Evolutionary conservation across 495 filamentous ascomycete genomes (phyloP).

Genomic region (Podospora didyma): DNA sequence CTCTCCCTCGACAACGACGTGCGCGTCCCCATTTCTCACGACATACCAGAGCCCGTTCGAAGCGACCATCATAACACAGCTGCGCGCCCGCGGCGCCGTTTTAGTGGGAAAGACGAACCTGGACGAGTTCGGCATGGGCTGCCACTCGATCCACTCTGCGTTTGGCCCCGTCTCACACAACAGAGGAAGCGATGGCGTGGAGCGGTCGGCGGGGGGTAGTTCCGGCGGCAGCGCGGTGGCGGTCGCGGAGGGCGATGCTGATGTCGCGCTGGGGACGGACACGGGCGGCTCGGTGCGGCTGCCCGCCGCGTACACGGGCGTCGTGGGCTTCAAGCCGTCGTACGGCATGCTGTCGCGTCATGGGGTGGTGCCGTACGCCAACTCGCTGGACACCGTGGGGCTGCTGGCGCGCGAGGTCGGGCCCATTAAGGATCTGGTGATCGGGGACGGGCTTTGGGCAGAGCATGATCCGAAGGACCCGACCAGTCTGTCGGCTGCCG

Average conservation of each 20-base stretch:
- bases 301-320: constrained; percentile 85
- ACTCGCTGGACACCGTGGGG: constrained; percentile 92
- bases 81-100: constrained; percentile 60
- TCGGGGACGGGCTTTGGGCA: constrained; percentile 39
- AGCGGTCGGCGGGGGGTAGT: constrained; percentile 82
- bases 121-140: constrained; percentile 99
- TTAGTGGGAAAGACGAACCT: constrained; percentile 83
- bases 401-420: constrained; percentile 57
- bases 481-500: constrained; percentile 58
- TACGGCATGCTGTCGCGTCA: constrained; percentile 65
- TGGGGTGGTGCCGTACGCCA: constrained; percentile 93
- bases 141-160: constrained; percentile 71
- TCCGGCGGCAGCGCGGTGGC: constrained; percentile 92
- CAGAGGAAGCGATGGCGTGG: background rate
- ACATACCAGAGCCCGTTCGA: constrained; percentile 71
- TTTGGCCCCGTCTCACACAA: constrained; percentile 59
- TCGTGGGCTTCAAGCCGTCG: constrained; percentile 89
- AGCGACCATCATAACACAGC: constrained; percentile 69
- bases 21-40: constrained; percentile 73
- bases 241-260: constrained; percentile 65
- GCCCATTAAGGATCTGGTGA: constrained; percentile 51
- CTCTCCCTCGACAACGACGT: constrained; percentile 63
- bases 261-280: constrained; percentile 85
- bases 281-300: constrained; percentile 91
- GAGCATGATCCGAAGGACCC: constrained; percentile 71